Evolutionary conservation across 129 eudicot genomes (phyloP).

Genomic region (Daucus carota): DH1_v3.0 NC_030389.2:32455501-32456000

Average conservation of each 20-base stretch:
- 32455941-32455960: not conserved
- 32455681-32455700: too few species aligned
- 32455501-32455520: not conserved
- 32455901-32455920: not conserved
- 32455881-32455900: not conserved
- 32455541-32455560: not conserved
- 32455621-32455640: not conserved
- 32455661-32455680: too few species aligned
- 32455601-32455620: not conserved
- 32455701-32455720: too few species aligned
- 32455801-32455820: not conserved
- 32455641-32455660: not conserved
- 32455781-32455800: not conserved
- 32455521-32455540: not conserved
- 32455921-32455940: not conserved
- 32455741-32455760: not conserved
- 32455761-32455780: not conserved
- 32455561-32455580: not conserved
- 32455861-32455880: not conserved
- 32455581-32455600: not conserved
- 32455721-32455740: too few species aligned
- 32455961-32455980: not conserved
- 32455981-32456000: not conserved
- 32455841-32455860: not conserved
- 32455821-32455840: not conserved